Conservation (phyloP, 352 stramenopile genomes). For the Phytopythium kandeliae region DNA sequence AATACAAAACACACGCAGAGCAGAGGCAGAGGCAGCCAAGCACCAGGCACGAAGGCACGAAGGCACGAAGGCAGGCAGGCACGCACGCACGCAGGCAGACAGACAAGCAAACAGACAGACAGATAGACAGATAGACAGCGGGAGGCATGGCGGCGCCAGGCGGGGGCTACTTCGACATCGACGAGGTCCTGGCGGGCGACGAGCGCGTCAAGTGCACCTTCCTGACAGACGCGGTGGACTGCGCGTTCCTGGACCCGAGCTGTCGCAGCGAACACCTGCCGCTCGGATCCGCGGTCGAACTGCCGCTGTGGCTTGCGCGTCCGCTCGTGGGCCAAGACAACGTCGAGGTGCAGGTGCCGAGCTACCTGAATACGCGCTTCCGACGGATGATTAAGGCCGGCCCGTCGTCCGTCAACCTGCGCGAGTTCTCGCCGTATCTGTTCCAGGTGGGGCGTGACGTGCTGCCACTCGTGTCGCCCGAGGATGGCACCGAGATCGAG, state of each 20-base stretch:
- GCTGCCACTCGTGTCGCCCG: slow-evolving; percentile 41
- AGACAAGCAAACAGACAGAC: too few species aligned
- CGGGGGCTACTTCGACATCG: slow-evolving; percentile 57
- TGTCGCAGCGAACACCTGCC: slow-evolving; percentile 46
- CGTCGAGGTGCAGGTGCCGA: slow-evolving; percentile 49
- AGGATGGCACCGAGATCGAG: slow-evolving; percentile 49
- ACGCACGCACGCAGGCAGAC: too few species aligned
- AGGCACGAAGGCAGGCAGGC: too few species aligned
- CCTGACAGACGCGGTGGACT: slow-evolving; percentile 55
- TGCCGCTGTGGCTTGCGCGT: slow-evolving; percentile 73
- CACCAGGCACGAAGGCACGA: too few species aligned
- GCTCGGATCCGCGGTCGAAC: slow-evolving; percentile 43
- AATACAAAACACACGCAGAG: too few species aligned
- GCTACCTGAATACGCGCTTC: slow-evolving; percentile 67
- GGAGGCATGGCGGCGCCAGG: too few species aligned
- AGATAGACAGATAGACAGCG: too few species aligned
- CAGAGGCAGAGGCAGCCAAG: too few species aligned
- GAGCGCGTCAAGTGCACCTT: slow-evolving; percentile 80
- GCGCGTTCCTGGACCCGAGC: slow-evolving; percentile 70
- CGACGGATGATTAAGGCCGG: slow-evolving; percentile 79
- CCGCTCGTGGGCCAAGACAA: slow-evolving; percentile 38
- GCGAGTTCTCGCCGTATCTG: slow-evolving; percentile 71
- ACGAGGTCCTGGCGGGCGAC: slow-evolving; percentile 73
- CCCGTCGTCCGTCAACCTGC: slow-evolving; percentile 63
- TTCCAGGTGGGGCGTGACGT: slow-evolving; percentile 64